Evolutionary conservation across 805 yeast species (phyloP).

Genomic region (Nakazawaea siamensis): DNA sequence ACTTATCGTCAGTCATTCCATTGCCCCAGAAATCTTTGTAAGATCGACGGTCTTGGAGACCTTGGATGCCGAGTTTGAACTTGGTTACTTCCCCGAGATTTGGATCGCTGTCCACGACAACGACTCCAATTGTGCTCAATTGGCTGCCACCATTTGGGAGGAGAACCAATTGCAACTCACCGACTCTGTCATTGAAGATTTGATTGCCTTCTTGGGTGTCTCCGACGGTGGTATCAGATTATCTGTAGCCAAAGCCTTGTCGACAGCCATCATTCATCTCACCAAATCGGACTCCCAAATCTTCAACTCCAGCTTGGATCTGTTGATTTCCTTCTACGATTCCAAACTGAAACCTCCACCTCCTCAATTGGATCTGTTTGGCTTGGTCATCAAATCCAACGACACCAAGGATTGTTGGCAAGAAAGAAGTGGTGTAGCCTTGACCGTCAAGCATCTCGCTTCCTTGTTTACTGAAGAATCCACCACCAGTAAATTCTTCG

Average conservation of each 20-base stretch:
- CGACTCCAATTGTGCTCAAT: slow-evolving; percentile 47
- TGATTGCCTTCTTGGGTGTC: slow-evolving; percentile 43
- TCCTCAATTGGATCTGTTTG: slow-evolving; percentile 73
- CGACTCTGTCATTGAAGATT: slow-evolving; percentile 32
- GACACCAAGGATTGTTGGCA: slow-evolving; percentile 77
- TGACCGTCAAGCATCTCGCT: slow-evolving; percentile 51
- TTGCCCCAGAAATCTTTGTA: slow-evolving; percentile 62
- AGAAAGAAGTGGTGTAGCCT: slow-evolving; percentile 73
- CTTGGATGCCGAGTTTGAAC: slow-evolving; percentile 74
- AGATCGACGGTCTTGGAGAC: slow-evolving; percentile 76
- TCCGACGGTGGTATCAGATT: slow-evolving; percentile 60
- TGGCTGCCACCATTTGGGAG: slow-evolving; percentile 80
- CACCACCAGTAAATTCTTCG: slow-evolving; percentile 46
- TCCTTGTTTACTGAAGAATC: slow-evolving; percentile 30
- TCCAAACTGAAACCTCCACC: slow-evolving; percentile 64
- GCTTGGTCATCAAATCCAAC: slow-evolving; percentile 51
- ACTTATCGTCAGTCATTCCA: slow-evolving; percentile 44
- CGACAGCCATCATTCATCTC: slow-evolving; percentile 39
- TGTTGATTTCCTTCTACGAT: slow-evolving; percentile 47
- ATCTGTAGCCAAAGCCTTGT: slow-evolving; percentile 65
- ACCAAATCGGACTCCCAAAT: slow-evolving; percentile 17
- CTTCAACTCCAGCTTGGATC: slow-evolving; percentile 28
- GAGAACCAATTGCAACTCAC: slow-evolving; percentile 56
- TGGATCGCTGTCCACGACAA: slow-evolving; percentile 76
- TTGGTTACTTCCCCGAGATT: slow-evolving; percentile 58